phyloP scores from a whole-genome alignment of 192 early-diverging fungal genomes.

The Geranomyces variabilis region DNA sequence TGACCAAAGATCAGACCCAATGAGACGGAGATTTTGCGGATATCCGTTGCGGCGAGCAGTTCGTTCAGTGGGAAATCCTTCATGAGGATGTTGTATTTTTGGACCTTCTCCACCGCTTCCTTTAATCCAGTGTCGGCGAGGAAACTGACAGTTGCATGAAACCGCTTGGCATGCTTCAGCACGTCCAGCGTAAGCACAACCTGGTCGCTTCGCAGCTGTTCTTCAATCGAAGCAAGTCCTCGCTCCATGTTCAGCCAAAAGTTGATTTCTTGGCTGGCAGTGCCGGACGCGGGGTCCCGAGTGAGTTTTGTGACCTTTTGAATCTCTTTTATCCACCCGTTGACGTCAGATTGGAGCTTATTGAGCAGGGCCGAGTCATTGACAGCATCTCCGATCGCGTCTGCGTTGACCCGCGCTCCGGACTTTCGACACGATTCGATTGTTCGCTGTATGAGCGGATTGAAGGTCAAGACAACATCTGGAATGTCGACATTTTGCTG shows the following conservation, averaged over 20 bases:
- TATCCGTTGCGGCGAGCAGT: constrained; percentile 91
- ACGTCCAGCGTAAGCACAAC: constrained; percentile 88
- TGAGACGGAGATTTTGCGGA: constrained; percentile 77
- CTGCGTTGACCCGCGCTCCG: constrained; percentile 68
- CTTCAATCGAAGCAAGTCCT: constrained; percentile 89
- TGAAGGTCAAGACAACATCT: constrained; percentile 81
- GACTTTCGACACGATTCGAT: constrained; percentile 65
- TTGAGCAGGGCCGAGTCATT: constrained; percentile 89
- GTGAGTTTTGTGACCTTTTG: constrained; percentile 96
- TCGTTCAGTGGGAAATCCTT: constrained; percentile 98
- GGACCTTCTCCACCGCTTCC: constrained; percentile 88
- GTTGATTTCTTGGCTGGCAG: constrained; percentile 97
- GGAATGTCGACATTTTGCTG: constrained; percentile 99
- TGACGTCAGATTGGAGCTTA: constrained; percentile 92
- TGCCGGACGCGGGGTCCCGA: constrained; percentile 88
- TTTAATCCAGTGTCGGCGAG: constrained; percentile 97
- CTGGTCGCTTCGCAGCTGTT: constrained; percentile 87
- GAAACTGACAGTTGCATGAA: constrained; percentile 97
- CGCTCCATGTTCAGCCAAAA: constrained; percentile 99
- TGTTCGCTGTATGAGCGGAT: constrained; percentile 73
- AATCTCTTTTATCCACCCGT: constrained; percentile 99
- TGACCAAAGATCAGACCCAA: constrained; percentile 88
- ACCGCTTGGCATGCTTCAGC: constrained; percentile 95
- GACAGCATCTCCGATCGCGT: constrained; percentile 69
- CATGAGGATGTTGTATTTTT: constrained; percentile 97